Percentiles rank a stretch among this genome's conserved stretches.
phyloP scores from a whole-genome alignment of 345 rosid species.

The Fremontodendron californicum region DNA sequence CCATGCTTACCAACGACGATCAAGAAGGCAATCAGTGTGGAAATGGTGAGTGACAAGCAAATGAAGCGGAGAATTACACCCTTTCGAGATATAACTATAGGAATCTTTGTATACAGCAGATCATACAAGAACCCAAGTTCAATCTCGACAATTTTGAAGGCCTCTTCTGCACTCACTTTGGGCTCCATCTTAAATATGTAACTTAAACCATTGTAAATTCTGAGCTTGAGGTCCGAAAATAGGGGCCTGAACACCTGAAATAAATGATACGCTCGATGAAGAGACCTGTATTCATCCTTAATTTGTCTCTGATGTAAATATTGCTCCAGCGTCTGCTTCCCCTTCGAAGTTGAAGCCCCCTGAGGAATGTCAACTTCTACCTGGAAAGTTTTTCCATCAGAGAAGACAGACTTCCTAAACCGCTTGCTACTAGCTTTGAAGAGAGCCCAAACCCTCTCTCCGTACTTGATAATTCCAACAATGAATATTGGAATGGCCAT shows the following conservation, averaged over 20 bases:
- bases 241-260: not conserved
- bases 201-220: not conserved
- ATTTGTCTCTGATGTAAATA: not conserved
- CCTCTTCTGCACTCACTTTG: not conserved
- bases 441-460: not conserved
- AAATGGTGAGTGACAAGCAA: not conserved
- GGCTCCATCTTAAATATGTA: not conserved
- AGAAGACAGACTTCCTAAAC: not conserved
- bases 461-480: conserved; percentile 8
- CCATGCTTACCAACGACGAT: not conserved
- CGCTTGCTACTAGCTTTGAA: not conserved
- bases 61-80: not conserved
- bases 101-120: conserved; percentile 19
- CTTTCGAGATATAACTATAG: not conserved
- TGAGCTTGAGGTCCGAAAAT: conserved; percentile 7
- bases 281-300: not conserved
- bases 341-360: not conserved
- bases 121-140: conserved; percentile 20
- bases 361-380: not conserved
- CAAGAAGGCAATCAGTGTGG: not conserved
- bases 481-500: not conserved
- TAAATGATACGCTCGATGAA: not conserved
- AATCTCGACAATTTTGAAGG: conserved; percentile 14
- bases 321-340: not conserved
- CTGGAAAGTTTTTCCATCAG: not conserved